A percentile compares a stretch with the other conserved stretches of the same genome.
Evolutionary conservation across 768 basidiomycete genomes (phyloP).

Genomic region (Lactarius psammicola): DNA sequence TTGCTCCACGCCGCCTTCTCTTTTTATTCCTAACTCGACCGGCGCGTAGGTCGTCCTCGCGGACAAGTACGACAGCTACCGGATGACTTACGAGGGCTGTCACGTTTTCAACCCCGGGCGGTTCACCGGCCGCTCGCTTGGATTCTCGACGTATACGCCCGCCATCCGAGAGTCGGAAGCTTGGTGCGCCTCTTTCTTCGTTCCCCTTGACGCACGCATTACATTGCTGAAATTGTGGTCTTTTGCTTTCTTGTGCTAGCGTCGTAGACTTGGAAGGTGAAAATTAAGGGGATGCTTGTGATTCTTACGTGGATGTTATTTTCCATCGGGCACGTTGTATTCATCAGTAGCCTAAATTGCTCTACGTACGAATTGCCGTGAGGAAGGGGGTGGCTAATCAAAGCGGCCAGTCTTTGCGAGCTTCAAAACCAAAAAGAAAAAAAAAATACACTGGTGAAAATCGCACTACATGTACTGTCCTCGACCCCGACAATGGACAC

Average conservation of each 20-base stretch:
- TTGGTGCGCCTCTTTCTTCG: slow-evolving; percentile 52
- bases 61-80: slow-evolving; percentile 94
- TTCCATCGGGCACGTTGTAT: background rate
- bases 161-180: slow-evolving; percentile 82
- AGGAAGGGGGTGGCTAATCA: background rate
- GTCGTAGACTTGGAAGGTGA: slow-evolving; percentile 26
- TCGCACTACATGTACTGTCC: slow-evolving; percentile 1
- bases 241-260: slow-evolving; percentile 5
- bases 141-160: slow-evolving; percentile 90
- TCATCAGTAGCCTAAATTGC: slow-evolving; percentile 9
- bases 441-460: slow-evolving; percentile 17
- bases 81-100: slow-evolving; percentile 95
- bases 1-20: background rate
- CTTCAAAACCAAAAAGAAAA: background rate
- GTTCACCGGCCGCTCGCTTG: slow-evolving; percentile 78
- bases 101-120: slow-evolving; percentile 98
- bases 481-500: background rate
- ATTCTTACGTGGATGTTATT: background rate
- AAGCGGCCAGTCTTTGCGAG: background rate
- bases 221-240: background rate
- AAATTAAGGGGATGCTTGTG: background rate
- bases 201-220: background rate
- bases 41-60: slow-evolving; percentile 76
- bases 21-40: slow-evolving; percentile 11
- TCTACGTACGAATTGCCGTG: background rate